A percentile compares a stretch with the other conserved stretches of the same genome.
These are phyloP conservation scores for Conringia planisiliqua DNA, from an alignment of 345 rosid genomes.

Conservation along the genomic window DNA sequence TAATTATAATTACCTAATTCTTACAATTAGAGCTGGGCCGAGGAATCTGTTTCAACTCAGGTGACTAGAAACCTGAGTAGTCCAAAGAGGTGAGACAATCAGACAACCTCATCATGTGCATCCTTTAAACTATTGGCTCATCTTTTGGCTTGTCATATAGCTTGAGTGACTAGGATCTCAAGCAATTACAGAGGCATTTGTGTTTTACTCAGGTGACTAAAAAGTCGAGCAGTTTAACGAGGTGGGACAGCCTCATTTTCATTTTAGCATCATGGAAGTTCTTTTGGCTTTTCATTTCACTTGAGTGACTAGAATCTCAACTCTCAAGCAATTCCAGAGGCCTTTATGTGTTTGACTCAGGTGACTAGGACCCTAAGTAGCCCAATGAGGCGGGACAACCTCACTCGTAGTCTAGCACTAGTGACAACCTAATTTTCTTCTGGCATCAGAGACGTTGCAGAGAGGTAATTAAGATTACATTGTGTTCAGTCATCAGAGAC, in stretches of 20 bases:
- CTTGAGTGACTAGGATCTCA: not conserved
- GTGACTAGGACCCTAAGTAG: too few relatives aligned
- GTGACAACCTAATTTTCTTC: too few relatives aligned
- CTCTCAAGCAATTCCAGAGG: too few relatives aligned
- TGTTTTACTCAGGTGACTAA: not conserved
- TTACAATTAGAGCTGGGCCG: not conserved
- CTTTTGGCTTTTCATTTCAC: too few relatives aligned
- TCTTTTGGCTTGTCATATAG: not conserved
- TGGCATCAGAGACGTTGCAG: not conserved
- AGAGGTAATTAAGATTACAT: not conserved
- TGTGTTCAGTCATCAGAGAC: not conserved
- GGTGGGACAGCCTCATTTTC: not conserved
- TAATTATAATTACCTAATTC: not conserved
- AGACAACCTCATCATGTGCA: not conserved
- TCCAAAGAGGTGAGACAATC: not conserved
- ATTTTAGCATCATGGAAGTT: not conserved
- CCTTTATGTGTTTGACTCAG: too few relatives aligned
- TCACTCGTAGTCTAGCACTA: too few relatives aligned
- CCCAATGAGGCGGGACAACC: too few relatives aligned
- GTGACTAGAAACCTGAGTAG: not conserved
- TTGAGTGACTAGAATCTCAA: not conserved
- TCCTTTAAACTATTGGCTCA: not conserved
- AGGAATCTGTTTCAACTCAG: not conserved
- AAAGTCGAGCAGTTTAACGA: not conserved
- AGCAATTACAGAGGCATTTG: not conserved